Evolutionary conservation across 1,139 yeast species (phyloP).

Genomic region (Suhomyces kunorum): DNA sequence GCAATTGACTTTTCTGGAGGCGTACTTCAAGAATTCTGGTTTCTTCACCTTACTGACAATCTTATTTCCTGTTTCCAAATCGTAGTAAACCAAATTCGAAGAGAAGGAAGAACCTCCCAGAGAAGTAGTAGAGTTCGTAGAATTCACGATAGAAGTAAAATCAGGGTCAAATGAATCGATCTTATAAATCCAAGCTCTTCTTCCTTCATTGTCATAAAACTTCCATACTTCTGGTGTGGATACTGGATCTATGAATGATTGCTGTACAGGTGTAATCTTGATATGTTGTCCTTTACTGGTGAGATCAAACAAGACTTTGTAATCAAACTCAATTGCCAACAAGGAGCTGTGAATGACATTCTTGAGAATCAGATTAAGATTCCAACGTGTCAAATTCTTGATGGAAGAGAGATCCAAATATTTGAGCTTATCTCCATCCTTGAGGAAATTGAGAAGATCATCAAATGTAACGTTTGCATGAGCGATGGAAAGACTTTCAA

Average conservation of each 20-base stretch:
- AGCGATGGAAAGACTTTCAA: constrained; percentile 65
- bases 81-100: constrained; percentile 52
- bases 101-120: constrained; percentile 9
- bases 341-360: constrained; percentile 30
- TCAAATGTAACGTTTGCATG: constrained; percentile 55
- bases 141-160: constrained; percentile 32
- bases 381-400: constrained; percentile 32
- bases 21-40: constrained; percentile 63
- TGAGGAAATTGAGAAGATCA: constrained; percentile 51
- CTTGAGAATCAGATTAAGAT: constrained; percentile 31
- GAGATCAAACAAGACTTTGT: constrained; percentile 40
- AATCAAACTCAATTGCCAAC: constrained; percentile 44
- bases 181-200: constrained; percentile 82
- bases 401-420: constrained; percentile 45
- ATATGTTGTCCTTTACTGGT: constrained; percentile 45
- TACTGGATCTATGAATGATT: constrained; percentile 28
- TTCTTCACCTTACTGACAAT: constrained; percentile 55
- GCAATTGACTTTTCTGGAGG: constrained; percentile 62
- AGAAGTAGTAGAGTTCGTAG: constrained; percentile 13
- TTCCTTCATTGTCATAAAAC: constrained; percentile 61
- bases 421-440: constrained; percentile 26
- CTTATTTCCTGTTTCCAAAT: constrained; percentile 66
- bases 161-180: constrained; percentile 40
- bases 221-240: constrained; percentile 48
- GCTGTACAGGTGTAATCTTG: constrained; percentile 33